Evolutionary conservation across 75 land plant species (phyloP), one percentile per base, ranked within the genome.

Genomic region (Azolla pinnata): DNA sequence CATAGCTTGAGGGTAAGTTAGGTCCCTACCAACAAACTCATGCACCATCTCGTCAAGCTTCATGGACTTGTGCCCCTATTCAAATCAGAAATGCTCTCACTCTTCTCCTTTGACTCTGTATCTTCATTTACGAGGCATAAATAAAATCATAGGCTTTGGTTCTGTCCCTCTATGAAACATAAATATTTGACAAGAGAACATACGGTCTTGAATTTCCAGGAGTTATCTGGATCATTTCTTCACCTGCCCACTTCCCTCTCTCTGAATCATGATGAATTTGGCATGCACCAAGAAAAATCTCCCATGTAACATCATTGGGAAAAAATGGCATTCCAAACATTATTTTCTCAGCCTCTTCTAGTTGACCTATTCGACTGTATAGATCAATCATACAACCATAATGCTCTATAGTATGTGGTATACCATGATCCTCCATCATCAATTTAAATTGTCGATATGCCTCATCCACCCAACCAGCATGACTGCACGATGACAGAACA

Each of bases 171-270:
- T n/a, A n/a, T 47, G 69, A 54, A 2, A 63, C 44, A 32, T 67
- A 67, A 14, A 67, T 29, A 44, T 48, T 57, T 2, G 59, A 59
- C n/a, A 67, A 53, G 26, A 34, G 44, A 51, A 56, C 69, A 52
- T 24, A 52, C 27, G 54, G 54, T 25, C 29, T 29, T 4, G 54
- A 23, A 4, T 52, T 52, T 19, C 27, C 54, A 52, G 29, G 29
- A 10, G 25, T 29, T 29, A 52, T 3, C 29, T 23, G 29, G 2
- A 52, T 18, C 4, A 57, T n/a, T 19, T 57, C 38, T 38, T 57
- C 34, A 2, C 38, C 59, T 2, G 59, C 19, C 2, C 16, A 4
- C 2, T 2, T 1, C 24, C 30, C 62, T 4, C 27, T 40, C 21
- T 45, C n/a, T 26, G 44, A 7, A 20, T 60, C 62, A 1, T n/a